A percentile compares a stretch with the other conserved stretches of the same genome.
Evolutionary conservation across 108 stramenopile genomes (phyloP).

Genomic region (Nitzschia sp.): DNA sequence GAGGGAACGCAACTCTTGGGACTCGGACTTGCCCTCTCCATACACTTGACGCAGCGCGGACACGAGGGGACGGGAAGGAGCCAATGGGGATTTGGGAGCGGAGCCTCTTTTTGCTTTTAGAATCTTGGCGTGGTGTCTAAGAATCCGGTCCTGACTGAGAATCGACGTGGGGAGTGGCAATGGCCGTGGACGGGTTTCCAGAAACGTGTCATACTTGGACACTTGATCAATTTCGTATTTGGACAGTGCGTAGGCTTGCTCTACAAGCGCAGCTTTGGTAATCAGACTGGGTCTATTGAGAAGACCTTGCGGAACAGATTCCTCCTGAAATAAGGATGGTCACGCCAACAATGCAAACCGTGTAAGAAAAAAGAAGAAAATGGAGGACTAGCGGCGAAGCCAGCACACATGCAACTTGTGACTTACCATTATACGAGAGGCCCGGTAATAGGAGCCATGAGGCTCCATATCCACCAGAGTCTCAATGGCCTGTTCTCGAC

Average conservation of each 20-base stretch:
- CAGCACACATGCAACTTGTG: not conserved
- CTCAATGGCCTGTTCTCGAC: constrained; percentile 73
- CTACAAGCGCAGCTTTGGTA: constrained; percentile 60
- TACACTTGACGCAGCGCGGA: constrained; percentile 48
- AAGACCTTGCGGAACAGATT: constrained; percentile 51
- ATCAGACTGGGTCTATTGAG: constrained; percentile 58
- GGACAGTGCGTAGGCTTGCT: constrained; percentile 56
- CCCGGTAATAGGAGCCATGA: constrained; percentile 66
- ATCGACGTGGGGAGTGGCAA: not conserved
- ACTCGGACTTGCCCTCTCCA: constrained; percentile 18
- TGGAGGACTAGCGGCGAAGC: not conserved
- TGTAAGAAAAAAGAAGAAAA: constrained; percentile 9
- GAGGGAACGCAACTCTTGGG: constrained; percentile 25
- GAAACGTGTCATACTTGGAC: constrained; percentile 35
- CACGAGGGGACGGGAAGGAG: constrained; percentile 58
- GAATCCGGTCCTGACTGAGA: constrained; percentile 35
- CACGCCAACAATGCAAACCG: not conserved
- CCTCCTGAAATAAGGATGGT: constrained; percentile 44
- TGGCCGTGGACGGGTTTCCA: constrained; percentile 7
- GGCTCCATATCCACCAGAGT: constrained; percentile 80
- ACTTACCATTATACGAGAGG: constrained; percentile 70
- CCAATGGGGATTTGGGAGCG: constrained; percentile 14
- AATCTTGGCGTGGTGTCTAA: constrained; percentile 69
- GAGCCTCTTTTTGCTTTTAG: constrained; percentile 28
- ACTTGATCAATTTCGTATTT: constrained; percentile 51